Percentiles rank a stretch among this genome's conserved stretches.
Evolutionary conservation across 208 protist genomes (phyloP).

Genomic region (Crithidia bombi): DNA sequence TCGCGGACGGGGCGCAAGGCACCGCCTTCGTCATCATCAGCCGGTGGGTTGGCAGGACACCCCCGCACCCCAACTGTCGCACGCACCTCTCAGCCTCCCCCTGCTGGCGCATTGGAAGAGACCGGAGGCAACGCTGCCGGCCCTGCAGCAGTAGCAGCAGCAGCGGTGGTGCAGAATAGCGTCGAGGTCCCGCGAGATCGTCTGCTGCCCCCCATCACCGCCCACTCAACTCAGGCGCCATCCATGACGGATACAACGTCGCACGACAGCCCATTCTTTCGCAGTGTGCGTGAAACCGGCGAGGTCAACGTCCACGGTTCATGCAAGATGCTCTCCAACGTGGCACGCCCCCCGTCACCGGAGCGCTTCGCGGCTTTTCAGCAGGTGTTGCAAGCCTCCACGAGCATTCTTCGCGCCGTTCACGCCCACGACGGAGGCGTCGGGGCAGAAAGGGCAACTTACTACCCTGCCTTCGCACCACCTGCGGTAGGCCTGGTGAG

Average conservation of each 20-base stretch:
- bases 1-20: slow-evolving; percentile 7
- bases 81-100: not conserved
- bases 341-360: not conserved
- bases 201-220: slow-evolving; percentile 8
- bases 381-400: slow-evolving; percentile 22
- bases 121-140: not conserved
- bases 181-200: slow-evolving; percentile 30
- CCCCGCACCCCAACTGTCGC: not conserved
- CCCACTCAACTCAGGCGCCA: not conserved
- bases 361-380: slow-evolving; percentile 25
- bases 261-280: slow-evolving; percentile 29
- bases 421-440: not conserved
- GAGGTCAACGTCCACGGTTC: not conserved
- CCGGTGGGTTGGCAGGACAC: not conserved
- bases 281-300: slow-evolving; percentile 8
- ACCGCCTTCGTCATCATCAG: not conserved
- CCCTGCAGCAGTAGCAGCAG: not conserved
- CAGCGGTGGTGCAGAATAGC: slow-evolving; percentile 1
- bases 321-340: not conserved
- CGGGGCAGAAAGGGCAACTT: not conserved
- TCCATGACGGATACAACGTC: not conserved
- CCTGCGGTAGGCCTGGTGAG: not conserved
- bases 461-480: not conserved
- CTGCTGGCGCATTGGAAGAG: not conserved
- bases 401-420: slow-evolving; percentile 10